Percentiles rank a stretch among this genome's conserved stretches.
Evolutionary conservation across 129 eudicot genomes (phyloP).

Genomic region (Helianthus tuberosus): DNA sequence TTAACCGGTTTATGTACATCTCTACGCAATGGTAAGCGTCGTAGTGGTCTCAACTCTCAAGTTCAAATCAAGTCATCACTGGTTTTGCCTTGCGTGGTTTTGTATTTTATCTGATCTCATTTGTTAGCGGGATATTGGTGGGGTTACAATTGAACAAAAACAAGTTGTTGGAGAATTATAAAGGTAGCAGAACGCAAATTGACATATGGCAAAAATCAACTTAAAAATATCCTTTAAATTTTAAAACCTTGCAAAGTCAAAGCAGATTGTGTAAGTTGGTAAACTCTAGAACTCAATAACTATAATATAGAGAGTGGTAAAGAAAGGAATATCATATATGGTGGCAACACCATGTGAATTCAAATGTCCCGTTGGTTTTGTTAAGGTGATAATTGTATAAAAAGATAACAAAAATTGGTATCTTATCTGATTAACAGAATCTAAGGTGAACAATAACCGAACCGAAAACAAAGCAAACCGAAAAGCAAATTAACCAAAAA

Average conservation of each 20-base stretch:
- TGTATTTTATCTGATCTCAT: neutral
- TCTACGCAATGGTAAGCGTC: no score
- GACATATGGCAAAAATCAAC: neutral
- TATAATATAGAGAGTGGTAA: neutral
- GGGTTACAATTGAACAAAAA: neutral
- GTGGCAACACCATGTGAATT: neutral
- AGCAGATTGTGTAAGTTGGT: neutral
- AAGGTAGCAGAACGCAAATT: neutral
- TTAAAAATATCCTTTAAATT: neutral
- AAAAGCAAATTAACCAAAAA: no score
- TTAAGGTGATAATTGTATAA: neutral
- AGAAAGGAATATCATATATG: neutral
- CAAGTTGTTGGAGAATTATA: neutral
- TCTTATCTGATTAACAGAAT: no score
- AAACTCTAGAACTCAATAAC: neutral
- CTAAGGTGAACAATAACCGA: no score
- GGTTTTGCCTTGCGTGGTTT: neutral
- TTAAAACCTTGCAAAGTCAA: conserved; percentile 6
- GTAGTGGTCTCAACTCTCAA: no score
- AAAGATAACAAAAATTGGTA: no score
- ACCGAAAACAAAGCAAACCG: no score
- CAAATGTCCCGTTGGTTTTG: neutral
- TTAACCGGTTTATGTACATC: no score
- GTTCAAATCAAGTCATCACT: no score
- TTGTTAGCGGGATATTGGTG: neutral